A percentile compares a stretch with the other conserved stretches of the same genome.
phyloP scores from a whole-genome alignment of 441 rosid species.

The Raphanus hybrid region DNA sequence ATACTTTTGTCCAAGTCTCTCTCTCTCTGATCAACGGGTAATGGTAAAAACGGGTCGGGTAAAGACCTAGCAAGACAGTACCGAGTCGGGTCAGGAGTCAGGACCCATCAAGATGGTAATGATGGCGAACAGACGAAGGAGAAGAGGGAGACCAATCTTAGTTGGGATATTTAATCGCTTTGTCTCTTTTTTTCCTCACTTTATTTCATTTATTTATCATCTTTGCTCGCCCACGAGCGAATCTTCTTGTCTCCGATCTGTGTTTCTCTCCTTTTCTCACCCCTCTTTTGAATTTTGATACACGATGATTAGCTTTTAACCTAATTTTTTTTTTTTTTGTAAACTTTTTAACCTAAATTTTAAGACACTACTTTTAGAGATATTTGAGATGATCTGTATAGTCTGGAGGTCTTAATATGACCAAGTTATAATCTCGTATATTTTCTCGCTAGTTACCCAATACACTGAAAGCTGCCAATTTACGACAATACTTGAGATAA shows the following conservation, averaged over 20 bases:
- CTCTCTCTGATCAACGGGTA: conserved; percentile 12
- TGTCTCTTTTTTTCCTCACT: conserved; percentile 41
- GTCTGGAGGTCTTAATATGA: neutral
- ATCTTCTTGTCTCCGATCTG: conserved; percentile 44
- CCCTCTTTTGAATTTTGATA: conserved; percentile 8
- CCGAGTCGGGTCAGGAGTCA: conserved; percentile 40
- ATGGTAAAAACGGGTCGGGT: conserved; percentile 36
- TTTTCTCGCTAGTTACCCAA: neutral
- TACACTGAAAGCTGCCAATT: neutral
- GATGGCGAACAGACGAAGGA: conserved; percentile 36
- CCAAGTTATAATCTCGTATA: neutral
- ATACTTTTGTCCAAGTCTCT: conserved; percentile 15
- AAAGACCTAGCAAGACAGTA: conserved; percentile 31
- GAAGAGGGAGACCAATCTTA: conserved; percentile 42
- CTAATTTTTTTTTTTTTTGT: conserved; percentile 2
- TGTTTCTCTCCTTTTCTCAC: conserved; percentile 29
- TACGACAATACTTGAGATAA: conserved; percentile 11
- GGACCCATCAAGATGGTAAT: conserved; percentile 41
- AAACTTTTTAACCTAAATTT: conserved; percentile 2
- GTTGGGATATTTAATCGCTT: conserved; percentile 40
- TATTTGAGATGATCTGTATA: conserved; percentile 1
- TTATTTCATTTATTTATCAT: conserved; percentile 41
- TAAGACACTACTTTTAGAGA: conserved; percentile 16
- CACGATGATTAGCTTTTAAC: conserved; percentile 36
- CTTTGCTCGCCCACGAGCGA: conserved; percentile 44